Evolutionary conservation across 805 yeast species (phyloP).

Genomic region (Zygosaccharomyces kombuchaensis): DNA sequence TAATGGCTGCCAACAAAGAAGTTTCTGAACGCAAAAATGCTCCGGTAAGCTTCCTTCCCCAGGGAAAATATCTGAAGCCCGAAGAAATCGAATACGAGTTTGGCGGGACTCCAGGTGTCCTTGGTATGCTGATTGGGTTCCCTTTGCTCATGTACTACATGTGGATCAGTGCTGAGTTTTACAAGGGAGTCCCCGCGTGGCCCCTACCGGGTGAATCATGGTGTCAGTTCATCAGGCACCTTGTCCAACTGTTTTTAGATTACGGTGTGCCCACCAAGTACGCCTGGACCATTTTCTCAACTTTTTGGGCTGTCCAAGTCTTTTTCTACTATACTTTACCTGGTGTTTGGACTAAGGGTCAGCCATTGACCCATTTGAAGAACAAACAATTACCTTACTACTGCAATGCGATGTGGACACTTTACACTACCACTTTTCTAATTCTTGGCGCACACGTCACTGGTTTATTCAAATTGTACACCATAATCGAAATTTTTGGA

Average conservation of each 20-base stretch:
- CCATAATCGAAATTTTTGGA: constrained; percentile 77
- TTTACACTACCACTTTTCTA: constrained; percentile 62
- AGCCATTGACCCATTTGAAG: constrained; percentile 78
- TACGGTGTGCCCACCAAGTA: constrained; percentile 55
- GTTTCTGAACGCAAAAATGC: constrained; percentile 1
- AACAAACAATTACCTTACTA: constrained; percentile 82
- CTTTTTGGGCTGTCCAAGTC: constrained; percentile 66
- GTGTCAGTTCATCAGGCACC: constrained; percentile 43
- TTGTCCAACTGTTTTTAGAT: constrained; percentile 44
- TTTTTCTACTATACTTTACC: constrained; percentile 79
- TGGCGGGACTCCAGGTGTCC: constrained; percentile 88
- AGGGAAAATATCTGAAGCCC: constrained; percentile 39
- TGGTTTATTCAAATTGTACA: constrained; percentile 68
- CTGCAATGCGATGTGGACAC: constrained; percentile 87
- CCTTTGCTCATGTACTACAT: constrained; percentile 93
- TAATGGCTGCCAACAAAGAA: background rate
- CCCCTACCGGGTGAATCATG: constrained; percentile 61
- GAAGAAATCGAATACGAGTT: constrained; percentile 77
- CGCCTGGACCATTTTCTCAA: constrained; percentile 68
- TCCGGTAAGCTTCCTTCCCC: constrained; percentile 29
- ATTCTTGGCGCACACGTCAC: constrained; percentile 64
- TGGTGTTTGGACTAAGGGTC: constrained; percentile 93
- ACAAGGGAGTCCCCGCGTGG: constrained; percentile 65
- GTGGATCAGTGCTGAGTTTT: constrained; percentile 87
- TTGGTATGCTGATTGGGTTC: constrained; percentile 89